Evolutionary conservation across 2,329 filamentous ascomycete genomes (phyloP).

Genomic region (Teratosphaeria pseudoeucalypti): DNA sequence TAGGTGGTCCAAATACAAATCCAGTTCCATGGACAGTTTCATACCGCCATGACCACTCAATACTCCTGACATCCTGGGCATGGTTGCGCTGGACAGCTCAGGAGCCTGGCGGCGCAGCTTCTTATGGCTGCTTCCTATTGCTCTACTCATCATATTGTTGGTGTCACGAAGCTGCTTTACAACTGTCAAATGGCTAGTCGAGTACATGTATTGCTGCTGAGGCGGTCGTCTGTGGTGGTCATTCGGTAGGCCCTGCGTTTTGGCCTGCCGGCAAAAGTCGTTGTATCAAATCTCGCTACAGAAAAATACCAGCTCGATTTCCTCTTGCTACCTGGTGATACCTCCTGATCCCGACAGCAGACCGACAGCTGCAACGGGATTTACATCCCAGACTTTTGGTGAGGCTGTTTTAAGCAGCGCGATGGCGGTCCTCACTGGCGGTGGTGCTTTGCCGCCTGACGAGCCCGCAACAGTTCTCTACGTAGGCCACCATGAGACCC

Average conservation of each 20-base stretch:
- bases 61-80: no score
- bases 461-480: constrained; percentile 47
- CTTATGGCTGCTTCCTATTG: no score
- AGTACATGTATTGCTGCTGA: no score
- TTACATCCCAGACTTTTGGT: background rate
- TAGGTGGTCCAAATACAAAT: no score
- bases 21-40: no score
- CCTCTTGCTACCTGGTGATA: background rate
- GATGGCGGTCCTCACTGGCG: background rate
- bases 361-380: background rate
- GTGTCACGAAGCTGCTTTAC: no score
- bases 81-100: no score
- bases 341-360: background rate
- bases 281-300: background rate
- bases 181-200: no score
- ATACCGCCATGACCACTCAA: no score
- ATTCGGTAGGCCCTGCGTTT: background rate
- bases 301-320: background rate
- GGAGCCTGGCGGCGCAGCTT: no score
- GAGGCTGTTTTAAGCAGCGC: background rate
- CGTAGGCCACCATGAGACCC: constrained; percentile 64
- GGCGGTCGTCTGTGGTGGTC: no score
- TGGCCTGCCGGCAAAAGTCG: background rate
- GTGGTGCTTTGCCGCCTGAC: constrained; percentile 8
- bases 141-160: no score